Base-by-base conservation (phyloP, 139 green algal genomes). In the Pseudopediastrum boryanum region DNA sequence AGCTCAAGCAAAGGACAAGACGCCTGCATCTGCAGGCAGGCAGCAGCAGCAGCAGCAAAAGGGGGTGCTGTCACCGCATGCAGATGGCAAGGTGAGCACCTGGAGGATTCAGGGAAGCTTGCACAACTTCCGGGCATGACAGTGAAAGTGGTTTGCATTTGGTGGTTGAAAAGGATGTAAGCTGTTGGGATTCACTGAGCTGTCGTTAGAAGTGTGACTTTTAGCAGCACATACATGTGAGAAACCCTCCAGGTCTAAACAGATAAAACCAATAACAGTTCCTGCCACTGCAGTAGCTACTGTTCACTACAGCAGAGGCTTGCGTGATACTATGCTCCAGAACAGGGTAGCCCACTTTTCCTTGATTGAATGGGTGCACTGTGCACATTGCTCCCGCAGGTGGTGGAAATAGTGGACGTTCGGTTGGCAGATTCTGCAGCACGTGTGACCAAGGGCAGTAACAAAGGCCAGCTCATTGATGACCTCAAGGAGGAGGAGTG, bases 401-500 rank as follows among this genome's bases (percentile, higher is more conserved):
- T 85, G 31, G 33, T 86, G 16, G 43, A 62, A 21, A 85, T 90
- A 43, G 25, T 70, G 2, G 78, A 82, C 2, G 77, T 86, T 10
- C 52, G 76, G 16, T 31, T 85, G 36, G 27, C 9, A 9, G 73
- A 86, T 65, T 50, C 38, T 52, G 80, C 77, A 0, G 29, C 63
- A 36, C 73, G 81, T 52, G 74, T 71, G 2, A 64, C 12, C 3
- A 38, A 46, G 48, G 85, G 79, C 31, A 85, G 87, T 36, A 44
- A 36, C 46, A 84, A 73, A 46, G 85, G 83, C 23, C 78, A 88
- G 8, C 50, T 94, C 12, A 4, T 79, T n/a, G 48, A 74, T 25
- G 63, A 52, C 33, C 85, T 94, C n/a, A 65, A 56, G 7, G 25
- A 71, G 29, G 54, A 78, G 21, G 68, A 89, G 43, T 87, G 82